Evolutionary conservation across 805 yeast genomes (phyloP).

Genomic region (Barnettozyma sucrosica): DNA sequence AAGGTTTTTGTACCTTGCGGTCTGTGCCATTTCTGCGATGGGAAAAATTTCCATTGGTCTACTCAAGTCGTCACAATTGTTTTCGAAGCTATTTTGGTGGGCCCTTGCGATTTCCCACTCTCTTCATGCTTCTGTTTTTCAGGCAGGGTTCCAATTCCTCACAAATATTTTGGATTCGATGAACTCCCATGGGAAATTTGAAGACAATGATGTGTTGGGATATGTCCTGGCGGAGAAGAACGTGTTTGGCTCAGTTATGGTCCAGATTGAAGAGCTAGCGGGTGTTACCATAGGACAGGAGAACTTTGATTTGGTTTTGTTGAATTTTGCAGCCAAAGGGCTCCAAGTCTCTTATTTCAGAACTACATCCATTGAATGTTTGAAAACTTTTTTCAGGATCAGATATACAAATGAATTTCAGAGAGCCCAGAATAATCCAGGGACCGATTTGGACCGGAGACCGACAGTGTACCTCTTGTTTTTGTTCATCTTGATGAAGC

Average conservation of each 20-base stretch:
- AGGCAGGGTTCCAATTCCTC: constrained; percentile 35
- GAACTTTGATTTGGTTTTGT: constrained; percentile 48
- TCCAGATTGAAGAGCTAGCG: constrained; percentile 37
- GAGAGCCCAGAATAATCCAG: constrained; percentile 13
- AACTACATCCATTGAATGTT: constrained; percentile 39
- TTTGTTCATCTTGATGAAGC: constrained; percentile 31
- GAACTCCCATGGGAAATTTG: constrained; percentile 27
- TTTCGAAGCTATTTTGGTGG: constrained; percentile 34
- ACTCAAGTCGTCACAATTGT: constrained; percentile 26
- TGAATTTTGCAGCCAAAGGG: constrained; percentile 49
- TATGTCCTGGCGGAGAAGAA: constrained; percentile 25
- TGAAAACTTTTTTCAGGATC: constrained; percentile 38
- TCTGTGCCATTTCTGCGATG: constrained; percentile 35
- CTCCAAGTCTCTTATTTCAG: constrained; percentile 51
- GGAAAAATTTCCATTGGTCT: constrained; percentile 36
- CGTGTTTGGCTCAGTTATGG: constrained; percentile 36
- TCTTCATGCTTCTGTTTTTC: constrained; percentile 30
- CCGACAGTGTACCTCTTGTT: constrained; percentile 27
- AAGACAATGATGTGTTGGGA: constrained; percentile 22
- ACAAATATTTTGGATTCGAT: constrained; percentile 31
- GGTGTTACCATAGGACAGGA: constrained; percentile 34
- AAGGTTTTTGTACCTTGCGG: constrained; percentile 19
- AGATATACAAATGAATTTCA: constrained; percentile 33
- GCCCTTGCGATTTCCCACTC: constrained; percentile 30
- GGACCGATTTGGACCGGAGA: constrained; percentile 5